Percentiles rank a stretch among this genome's conserved stretches.
Evolutionary conservation across 2,329 filamentous ascomycete genomes (phyloP).

Genomic region (Diaporthe sp.): DNA sequence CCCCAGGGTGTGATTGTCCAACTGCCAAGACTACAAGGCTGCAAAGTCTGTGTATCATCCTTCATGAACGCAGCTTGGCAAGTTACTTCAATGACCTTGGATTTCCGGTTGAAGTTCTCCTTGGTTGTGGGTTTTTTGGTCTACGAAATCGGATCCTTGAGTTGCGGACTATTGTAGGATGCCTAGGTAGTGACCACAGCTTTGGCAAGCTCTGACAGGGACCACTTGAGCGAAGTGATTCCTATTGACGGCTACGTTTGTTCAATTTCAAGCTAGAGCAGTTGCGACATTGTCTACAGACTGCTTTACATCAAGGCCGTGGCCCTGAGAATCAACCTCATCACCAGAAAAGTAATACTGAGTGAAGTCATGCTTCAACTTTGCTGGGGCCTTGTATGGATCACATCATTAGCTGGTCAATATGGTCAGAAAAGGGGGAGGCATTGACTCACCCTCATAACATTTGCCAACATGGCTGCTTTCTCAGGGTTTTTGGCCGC

Average conservation of each 20-base stretch:
- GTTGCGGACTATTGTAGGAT: too few relatives aligned
- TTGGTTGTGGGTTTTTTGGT: too few relatives aligned
- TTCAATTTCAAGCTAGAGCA: background rate
- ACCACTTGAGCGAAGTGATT: background rate
- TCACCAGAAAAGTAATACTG: background rate
- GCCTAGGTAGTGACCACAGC: too few relatives aligned
- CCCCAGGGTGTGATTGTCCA: background rate
- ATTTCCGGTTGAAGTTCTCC: background rate
- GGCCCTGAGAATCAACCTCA: background rate
- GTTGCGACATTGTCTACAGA: background rate
- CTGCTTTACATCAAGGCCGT: background rate
- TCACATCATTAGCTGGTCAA: background rate
- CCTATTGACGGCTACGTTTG: background rate
- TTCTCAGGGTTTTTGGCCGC: slow-evolving; percentile 2
- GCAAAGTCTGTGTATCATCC: background rate
- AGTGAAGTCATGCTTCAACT: slow-evolving; percentile 19
- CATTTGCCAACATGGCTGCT: background rate
- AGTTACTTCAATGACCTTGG: background rate
- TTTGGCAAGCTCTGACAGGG: too few relatives aligned
- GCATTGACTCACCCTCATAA: background rate
- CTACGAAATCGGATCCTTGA: background rate
- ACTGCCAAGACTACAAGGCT: background rate
- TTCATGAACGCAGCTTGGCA: background rate
- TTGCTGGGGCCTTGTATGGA: background rate
- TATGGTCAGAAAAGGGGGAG: rapidly evolving